A percentile compares a stretch with the other conserved stretches of the same genome.
phyloP scores from a whole-genome alignment of 169 alveolate genomes.

The Cryptosporidium meleagridis region DNA sequence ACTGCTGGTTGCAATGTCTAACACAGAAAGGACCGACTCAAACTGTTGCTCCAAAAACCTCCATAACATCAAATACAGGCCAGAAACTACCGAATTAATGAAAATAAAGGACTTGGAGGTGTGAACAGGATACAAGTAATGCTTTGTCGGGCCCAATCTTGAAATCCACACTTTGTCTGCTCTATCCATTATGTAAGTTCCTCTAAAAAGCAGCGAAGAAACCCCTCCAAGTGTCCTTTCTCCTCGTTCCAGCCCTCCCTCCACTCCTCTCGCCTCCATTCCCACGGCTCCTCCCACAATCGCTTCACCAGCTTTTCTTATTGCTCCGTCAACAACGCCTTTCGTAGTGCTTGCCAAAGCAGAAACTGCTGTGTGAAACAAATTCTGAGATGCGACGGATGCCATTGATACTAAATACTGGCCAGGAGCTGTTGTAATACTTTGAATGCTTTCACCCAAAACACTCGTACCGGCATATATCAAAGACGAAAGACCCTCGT shows the following conservation, averaged over 20 bases:
- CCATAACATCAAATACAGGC: conserved; percentile 77
- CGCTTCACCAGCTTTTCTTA: conserved; percentile 5
- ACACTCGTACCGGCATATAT: background rate
- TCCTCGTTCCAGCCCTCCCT: background rate
- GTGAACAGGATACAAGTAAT: conserved; percentile 77
- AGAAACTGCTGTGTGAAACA: conserved; percentile 6
- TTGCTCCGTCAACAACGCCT: background rate
- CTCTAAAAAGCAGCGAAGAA: conserved; percentile 34
- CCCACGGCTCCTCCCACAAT: background rate
- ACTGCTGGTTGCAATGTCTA: conserved; percentile 59
- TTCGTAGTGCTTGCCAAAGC: conserved; percentile 22
- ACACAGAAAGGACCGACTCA: conserved; percentile 73
- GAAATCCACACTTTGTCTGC: conserved; percentile 55
- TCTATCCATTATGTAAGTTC: conserved; percentile 42
- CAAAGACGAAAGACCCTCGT: conserved; percentile 8
- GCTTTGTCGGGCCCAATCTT: conserved; percentile 74
- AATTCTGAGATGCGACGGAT: conserved; percentile 18
- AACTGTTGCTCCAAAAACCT: conserved; percentile 77
- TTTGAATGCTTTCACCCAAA: conserved; percentile 28
- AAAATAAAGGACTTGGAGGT: conserved; percentile 78
- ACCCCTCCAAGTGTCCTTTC: background rate
- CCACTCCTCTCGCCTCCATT: background rate
- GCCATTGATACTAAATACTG: conserved; percentile 55
- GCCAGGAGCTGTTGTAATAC: conserved; percentile 47
- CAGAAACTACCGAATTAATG: conserved; percentile 78